Conservation (phyloP, 2,329 filamentous ascomycete species). For the Neofusicoccum laricinum region DNA sequence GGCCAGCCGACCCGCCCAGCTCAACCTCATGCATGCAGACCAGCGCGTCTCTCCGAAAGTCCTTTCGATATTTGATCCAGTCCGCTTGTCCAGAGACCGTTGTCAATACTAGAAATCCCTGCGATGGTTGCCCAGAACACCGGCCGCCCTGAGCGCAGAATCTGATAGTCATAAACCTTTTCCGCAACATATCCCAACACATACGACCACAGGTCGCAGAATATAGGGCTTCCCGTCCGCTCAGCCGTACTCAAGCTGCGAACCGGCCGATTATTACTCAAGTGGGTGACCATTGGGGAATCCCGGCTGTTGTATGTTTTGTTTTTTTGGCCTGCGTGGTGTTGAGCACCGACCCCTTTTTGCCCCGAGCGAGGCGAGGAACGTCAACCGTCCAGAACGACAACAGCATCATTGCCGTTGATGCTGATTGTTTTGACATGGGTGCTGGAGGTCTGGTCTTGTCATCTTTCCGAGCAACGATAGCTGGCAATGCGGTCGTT, state of each 20-base stretch:
- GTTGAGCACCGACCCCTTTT: neutral
- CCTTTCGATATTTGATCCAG: too few species aligned
- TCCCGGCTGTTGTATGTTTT: constrained; percentile 3
- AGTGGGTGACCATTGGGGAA: constrained; percentile 4
- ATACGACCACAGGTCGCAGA: neutral
- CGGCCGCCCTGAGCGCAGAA: too few species aligned
- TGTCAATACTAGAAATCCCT: too few species aligned
- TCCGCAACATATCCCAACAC: neutral
- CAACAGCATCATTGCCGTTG: neutral
- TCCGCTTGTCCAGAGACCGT: too few species aligned
- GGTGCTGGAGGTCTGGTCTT: too few species aligned
- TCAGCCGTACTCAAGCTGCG: neutral
- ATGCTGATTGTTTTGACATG: too few species aligned
- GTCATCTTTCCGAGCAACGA: neutral
- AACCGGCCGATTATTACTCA: constrained; percentile 1
- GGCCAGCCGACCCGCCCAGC: too few species aligned
- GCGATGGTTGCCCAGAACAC: too few species aligned
- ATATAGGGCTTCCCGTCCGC: neutral
- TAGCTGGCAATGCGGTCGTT: neutral
- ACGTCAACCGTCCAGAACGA: neutral
- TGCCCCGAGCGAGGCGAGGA: neutral
- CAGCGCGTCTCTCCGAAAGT: too few species aligned
- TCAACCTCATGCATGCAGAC: too few species aligned
- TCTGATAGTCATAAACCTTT: too few species aligned
- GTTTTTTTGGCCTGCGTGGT: neutral